Base-by-base conservation (phyloP, 2,329 filamentous ascomycete species). In the Chalaropsis thielavioides region DNA sequence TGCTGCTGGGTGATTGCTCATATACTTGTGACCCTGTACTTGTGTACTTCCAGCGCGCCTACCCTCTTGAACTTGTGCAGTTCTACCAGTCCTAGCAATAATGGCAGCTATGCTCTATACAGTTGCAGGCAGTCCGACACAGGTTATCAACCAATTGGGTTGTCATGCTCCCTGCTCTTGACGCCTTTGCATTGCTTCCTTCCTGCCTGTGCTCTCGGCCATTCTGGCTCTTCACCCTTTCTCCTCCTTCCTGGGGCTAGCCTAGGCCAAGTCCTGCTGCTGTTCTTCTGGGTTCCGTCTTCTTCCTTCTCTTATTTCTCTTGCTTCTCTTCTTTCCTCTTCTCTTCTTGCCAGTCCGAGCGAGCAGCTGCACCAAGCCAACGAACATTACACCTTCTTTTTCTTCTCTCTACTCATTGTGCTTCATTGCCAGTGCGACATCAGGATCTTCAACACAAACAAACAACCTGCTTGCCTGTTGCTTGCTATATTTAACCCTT, bases 401-500 rank as follows among this genome's bases (percentile, higher is more conserved):
- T 27, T 11, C 46, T 11, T 51, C 22, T 13, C 10, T 51, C 46
- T 4, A 22, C n/a, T 5, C 11, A 11, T 51, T 22, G 31, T 38
- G 35, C 46, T 51, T 22, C n/a, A 24, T 27, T 27, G 24, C 22
- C 19, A 22, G 46, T 51, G 46, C 46, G 15, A 27, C 46, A 51
- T 51, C 46, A 51, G 27, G 19, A 51, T 51, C 46, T 22, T 27
- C 46, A 51, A 2, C 46, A 51, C 24, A 27, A 51, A 27, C 46
- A 27, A 5, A 6, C n/a, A 46, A 19, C 3, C 46, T 22, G 8
- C 19, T 10, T 10, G 11, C 19, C 46, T 13, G 22, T 22, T 51
- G 19, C 24, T 51, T 51, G 46, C 46, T 51, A 51, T 51, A 51
- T 51, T 51, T 58, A 58, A 58, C 54, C 54, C 54, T 58, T 58